These are phyloP conservation scores for Colletotrichum sp. DNA, from an alignment of 2,329 filamentous ascomycete species.

Conservation along the genomic window DNA sequence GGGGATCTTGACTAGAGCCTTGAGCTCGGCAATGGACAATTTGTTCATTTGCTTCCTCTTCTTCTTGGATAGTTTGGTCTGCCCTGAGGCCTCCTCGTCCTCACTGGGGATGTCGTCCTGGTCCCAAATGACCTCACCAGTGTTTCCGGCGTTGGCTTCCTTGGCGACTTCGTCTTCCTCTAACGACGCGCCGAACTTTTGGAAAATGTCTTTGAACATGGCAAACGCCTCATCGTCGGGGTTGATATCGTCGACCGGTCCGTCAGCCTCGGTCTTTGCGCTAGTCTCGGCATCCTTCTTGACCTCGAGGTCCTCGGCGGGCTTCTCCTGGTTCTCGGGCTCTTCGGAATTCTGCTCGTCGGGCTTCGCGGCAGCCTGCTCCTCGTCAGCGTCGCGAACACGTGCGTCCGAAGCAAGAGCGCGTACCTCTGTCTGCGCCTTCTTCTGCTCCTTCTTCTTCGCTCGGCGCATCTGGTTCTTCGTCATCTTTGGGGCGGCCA, in stretches of 20 bases:
- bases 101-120: constrained; percentile 88
- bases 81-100: constrained; percentile 70
- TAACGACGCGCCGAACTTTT: constrained; percentile 73
- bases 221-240: constrained; percentile 80
- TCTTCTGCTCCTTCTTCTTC: constrained; percentile 93
- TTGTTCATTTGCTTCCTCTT: constrained; percentile 91
- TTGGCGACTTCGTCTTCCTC: constrained; percentile 68
- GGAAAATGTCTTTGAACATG: constrained; percentile 83
- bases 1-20: constrained; percentile 87
- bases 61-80: constrained; percentile 87
- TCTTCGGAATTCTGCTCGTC: constrained; percentile 32
- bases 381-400: background rate
- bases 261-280: constrained; percentile 46
- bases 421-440: constrained; percentile 61
- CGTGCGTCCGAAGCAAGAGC: background rate
- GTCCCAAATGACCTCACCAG: constrained; percentile 83
- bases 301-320: constrained; percentile 43
- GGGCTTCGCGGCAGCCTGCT: constrained; percentile 17
- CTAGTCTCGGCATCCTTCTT: constrained; percentile 43
- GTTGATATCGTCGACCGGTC: constrained; percentile 66
- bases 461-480: constrained; percentile 94
- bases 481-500: constrained; percentile 76
- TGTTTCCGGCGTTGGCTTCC: constrained; percentile 72
- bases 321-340: constrained; percentile 27
- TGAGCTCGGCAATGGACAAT: constrained; percentile 92